These are phyloP conservation scores for Rhizoclosmatium sp. DNA, from an alignment of 192 early-diverging fungal genomes.

Conservation along the genomic window DNA sequence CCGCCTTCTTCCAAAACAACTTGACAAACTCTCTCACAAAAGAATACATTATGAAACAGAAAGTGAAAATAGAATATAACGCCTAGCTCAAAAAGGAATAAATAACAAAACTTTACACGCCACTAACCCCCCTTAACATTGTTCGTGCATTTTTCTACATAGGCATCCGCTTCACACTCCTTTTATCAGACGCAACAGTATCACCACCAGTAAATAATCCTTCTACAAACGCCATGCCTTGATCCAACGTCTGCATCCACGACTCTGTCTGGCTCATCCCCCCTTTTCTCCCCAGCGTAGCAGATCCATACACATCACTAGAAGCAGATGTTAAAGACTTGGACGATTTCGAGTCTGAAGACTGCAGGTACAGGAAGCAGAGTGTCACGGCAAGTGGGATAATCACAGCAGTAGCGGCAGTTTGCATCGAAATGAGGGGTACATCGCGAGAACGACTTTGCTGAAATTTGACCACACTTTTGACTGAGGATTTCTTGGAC, in stretches of 20 bases:
- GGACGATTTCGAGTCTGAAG: not conserved
- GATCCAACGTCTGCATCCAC: not conserved
- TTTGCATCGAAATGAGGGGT: not conserved
- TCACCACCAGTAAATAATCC: not conserved
- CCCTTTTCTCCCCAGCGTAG: not conserved
- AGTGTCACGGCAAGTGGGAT: not conserved
- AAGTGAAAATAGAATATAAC: too few relatives aligned
- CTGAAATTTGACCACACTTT: not conserved
- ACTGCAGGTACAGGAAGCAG: not conserved
- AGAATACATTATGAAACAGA: too few relatives aligned
- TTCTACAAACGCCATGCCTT: not conserved
- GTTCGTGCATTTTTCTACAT: not conserved
- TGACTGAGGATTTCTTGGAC: conserved; percentile 41
- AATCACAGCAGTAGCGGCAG: not conserved
- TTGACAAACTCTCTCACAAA: too few relatives aligned
- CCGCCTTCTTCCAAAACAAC: too few relatives aligned
- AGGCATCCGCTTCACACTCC: not conserved
- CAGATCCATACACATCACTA: not conserved
- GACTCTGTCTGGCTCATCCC: not conserved
- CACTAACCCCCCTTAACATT: too few relatives aligned
- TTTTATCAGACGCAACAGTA: not conserved
- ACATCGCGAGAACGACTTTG: not conserved
- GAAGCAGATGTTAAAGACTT: not conserved
- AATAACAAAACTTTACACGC: too few relatives aligned
- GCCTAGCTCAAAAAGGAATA: too few relatives aligned